Evolutionary conservation across 345 rosid genomes (phyloP).

Genomic region (Psidium friedrichsthalianum): DNA sequence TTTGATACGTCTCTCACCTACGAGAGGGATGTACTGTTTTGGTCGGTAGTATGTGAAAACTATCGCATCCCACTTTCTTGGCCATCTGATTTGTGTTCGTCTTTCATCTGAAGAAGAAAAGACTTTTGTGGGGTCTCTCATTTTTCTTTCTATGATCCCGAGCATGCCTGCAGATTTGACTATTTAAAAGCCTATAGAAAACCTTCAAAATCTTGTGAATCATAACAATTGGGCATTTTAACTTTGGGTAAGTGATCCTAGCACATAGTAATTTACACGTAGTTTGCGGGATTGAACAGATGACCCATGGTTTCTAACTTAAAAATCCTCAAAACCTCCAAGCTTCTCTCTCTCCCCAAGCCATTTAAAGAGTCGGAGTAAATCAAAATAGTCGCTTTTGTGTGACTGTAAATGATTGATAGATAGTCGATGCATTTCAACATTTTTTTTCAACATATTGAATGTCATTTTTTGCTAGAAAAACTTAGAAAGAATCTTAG

Average conservation of each 20-base stretch:
- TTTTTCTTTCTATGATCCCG: not conserved
- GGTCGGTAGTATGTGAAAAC: not conserved
- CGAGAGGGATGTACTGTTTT: not conserved
- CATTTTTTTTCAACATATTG: not conserved
- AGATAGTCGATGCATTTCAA: not conserved
- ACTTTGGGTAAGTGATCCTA: not conserved
- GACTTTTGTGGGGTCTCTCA: not conserved
- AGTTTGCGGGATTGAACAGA: not conserved
- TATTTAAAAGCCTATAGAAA: not conserved
- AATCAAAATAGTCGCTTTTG: not conserved
- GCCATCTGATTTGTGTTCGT: not conserved
- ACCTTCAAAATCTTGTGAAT: not conserved
- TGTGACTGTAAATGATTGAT: fast-evolving
- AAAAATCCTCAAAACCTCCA: not conserved
- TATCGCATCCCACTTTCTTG: not conserved
- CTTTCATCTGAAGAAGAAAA: not conserved
- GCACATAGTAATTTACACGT: not conserved
- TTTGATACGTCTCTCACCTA: not conserved
- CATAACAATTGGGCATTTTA: not conserved
- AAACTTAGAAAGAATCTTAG: not conserved
- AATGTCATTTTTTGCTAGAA: not conserved
- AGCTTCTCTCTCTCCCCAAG: too few species aligned
- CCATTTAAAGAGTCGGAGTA: not conserved
- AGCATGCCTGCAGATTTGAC: not conserved
- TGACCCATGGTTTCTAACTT: not conserved